Evolutionary conservation across 176 grass and related monocot genomes (phyloP), one percentile per base, ranked within the genome.

Genomic region (Oryza glumipatula): DNA sequence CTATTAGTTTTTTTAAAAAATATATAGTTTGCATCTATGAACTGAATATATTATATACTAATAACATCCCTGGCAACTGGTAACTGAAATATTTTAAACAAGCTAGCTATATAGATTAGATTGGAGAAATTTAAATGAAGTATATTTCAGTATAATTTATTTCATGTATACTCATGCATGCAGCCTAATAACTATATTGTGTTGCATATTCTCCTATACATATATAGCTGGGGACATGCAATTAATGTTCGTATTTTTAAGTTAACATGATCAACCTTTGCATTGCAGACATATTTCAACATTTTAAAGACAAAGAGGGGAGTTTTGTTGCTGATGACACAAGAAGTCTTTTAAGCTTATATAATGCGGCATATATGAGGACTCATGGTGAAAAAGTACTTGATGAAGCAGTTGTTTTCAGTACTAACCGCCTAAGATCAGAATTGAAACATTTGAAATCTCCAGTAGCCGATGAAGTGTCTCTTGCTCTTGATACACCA

Each of bases 271-370:
- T 76, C 74, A 60, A 60, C 36, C 4, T 65, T 60, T 35, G 33
- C 33, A 35, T 4, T 77, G 70, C 72, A 87, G 86, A 87, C 41
- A 80, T 82, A 41, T 77, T 87, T 45, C 23, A 22, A 19, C 80
- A 75, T 6, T 81, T 75, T 74, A 14, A 68, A 87, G 38, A 43
- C 19, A 32, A 76, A 33, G 47, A 87, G 11, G 77, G 63, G 5
- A 16, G 56, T 4, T 86, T 86, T 45, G 0, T 10, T 5, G 8
- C 11, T 11, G 16, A 3, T 24, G 71, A 87, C 3, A 47, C 7
- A 7, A 81, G 1, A 67, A 68, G 78, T 3, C 21, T 76, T 7
- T 43, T 87, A 35, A 87, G 70, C 61, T 87, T 87, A 46, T 81
- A 87, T 5, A 87, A 81, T 16, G 80, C 78, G 1, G 22, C 78